Evolutionary conservation across 345 rosid species (phyloP).

Genomic region (Bretschneidera sinensis): DNA sequence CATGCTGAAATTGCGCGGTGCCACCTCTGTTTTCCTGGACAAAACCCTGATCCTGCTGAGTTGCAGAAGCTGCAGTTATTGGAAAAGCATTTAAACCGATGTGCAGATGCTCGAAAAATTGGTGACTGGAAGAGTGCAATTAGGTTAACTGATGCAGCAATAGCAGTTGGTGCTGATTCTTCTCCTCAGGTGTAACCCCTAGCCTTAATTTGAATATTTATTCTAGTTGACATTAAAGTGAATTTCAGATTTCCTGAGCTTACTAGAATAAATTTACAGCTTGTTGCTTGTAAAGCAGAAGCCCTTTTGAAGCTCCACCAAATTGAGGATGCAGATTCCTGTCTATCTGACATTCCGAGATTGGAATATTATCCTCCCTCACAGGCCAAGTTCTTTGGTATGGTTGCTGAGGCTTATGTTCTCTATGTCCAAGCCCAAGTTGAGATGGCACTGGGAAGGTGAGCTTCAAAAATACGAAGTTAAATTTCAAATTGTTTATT

Average conservation of each 20-base stretch:
- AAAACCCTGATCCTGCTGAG: slow-evolving; percentile 64
- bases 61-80: slow-evolving; percentile 62
- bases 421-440: slow-evolving; percentile 72
- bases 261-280: slow-evolving; percentile 49
- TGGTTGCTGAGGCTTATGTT: slow-evolving; percentile 69
- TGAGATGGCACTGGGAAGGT: slow-evolving; percentile 96
- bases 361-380: slow-evolving; percentile 32
- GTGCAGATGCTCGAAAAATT: slow-evolving; percentile 66
- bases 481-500: neutral
- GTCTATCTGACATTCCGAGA: slow-evolving; percentile 42
- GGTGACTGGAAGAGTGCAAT: slow-evolving; percentile 71
- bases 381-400: slow-evolving; percentile 51
- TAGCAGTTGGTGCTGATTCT: slow-evolving; percentile 70
- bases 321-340: slow-evolving; percentile 64
- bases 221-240: slow-evolving; percentile 1
- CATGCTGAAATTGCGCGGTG: slow-evolving; percentile 59
- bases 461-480: slow-evolving; percentile 32
- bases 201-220: neutral
- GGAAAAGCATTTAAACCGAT: slow-evolving; percentile 71
- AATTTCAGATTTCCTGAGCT: slow-evolving; percentile 15
- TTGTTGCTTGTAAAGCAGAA: slow-evolving; percentile 82
- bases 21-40: slow-evolving; percentile 62
- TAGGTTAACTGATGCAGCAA: slow-evolving; percentile 73
- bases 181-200: slow-evolving; percentile 62
- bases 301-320: slow-evolving; percentile 80